Evolutionary conservation across 2,329 filamentous ascomycete species (phyloP).

Genomic region (Bisporella sp.): DNA sequence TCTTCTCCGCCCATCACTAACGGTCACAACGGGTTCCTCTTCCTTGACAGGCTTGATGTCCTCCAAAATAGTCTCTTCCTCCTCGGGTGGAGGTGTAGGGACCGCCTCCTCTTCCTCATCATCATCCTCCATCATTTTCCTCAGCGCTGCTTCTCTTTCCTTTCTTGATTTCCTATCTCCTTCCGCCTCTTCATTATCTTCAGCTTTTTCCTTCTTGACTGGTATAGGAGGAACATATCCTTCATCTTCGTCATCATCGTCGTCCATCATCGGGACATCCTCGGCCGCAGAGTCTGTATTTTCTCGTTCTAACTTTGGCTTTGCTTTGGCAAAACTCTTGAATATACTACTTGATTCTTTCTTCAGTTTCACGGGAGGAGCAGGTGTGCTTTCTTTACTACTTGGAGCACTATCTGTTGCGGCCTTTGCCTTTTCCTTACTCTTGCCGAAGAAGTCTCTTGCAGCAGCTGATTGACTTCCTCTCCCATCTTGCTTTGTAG

Average conservation of each 20-base stretch:
- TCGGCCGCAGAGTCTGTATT: constrained; percentile 35
- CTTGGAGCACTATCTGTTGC: constrained; percentile 13
- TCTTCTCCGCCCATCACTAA: constrained; percentile 59
- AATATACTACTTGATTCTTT: constrained; percentile 61
- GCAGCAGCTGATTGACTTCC: constrained; percentile 17
- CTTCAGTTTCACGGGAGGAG: constrained; percentile 37
- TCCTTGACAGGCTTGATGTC: constrained; percentile 34
- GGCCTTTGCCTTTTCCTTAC: constrained; percentile 16
- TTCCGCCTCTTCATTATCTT: constrained; percentile 20
- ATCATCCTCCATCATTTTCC: constrained; percentile 70
- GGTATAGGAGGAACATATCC: constrained; percentile 39
- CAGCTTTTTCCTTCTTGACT: neutral
- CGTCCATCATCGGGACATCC: constrained; percentile 47
- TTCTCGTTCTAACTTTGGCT: constrained; percentile 46
- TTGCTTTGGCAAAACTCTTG: constrained; percentile 69
- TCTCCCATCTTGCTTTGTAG: constrained; percentile 4
- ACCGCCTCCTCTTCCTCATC: constrained; percentile 43
- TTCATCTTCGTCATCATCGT: constrained; percentile 48
- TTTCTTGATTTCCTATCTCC: constrained; percentile 40
- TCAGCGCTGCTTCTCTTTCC: constrained; percentile 58
- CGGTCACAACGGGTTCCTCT: constrained; percentile 38
- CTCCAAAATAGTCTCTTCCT: constrained; percentile 26
- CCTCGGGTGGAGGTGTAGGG: constrained; percentile 18
- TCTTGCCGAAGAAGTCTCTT: constrained; percentile 32
- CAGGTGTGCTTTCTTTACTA: constrained; percentile 22